Base-by-base conservation (phyloP, 805 yeast genomes). In the Grigorovia yakushimaensis region DNA sequence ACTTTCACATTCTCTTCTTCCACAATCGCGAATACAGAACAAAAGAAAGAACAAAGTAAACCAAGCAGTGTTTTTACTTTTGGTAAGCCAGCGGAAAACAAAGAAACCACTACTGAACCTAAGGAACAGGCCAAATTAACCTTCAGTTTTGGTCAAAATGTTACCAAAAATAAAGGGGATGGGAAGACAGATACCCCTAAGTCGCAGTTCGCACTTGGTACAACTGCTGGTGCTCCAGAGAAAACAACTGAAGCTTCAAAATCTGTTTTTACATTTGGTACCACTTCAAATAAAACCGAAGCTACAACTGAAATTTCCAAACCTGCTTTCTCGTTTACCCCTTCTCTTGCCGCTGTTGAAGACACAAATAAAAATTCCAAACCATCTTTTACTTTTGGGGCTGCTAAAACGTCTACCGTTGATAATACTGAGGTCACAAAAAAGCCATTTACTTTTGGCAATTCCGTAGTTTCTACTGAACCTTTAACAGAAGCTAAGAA, bases 151-250 rank as follows among this genome's bases (percentile, higher is more conserved):
- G n/a, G n/a, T 20, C 24, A 33, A 24, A 27, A 7, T 27, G 33
- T 27, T 27, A 2, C 33, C 13, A 7, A 27, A 27, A 15, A 27
- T 27, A 7, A 27, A n/a, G n/a, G n/a, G n/a, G 17, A 13, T 11
- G 21, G 4, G 7, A 27, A n/a, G 4, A 23, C 9, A 37, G 18
- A 4, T 18, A 24, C 17, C 15, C 7, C 18, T 15, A 45, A 48
- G 33, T 52, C 65, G 5, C 52, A 57, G 7, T 63, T 65, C 41
- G 42, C 60, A 6, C 59, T 61, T 48, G 64, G 58, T 4, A 24
- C 53, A 35, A 4, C 36, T 5, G 35, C 41, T 17, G 18, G 2
- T 17, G 18, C 48, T 19, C 10, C 24, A 7, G 40, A 17, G 18
- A 37, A 39, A 11, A 10, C 35, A 13, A 47, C 5, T 5, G 36